Conservation (phyloP, 805 yeast species). For the Wickerhamomyces pijperi region DNA sequence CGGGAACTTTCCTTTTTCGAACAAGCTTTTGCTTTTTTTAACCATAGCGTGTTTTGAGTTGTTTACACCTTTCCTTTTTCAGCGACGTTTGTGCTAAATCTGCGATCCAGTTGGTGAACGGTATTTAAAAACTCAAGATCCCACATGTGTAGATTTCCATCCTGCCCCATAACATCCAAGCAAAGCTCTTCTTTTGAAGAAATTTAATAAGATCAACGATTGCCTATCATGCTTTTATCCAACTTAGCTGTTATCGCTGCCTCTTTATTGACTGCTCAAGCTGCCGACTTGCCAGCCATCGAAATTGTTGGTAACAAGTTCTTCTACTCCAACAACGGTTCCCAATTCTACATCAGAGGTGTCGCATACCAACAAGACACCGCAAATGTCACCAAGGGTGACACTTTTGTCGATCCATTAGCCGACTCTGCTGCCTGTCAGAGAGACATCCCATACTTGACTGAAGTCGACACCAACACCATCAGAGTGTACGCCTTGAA, state of each 20-base stretch:
- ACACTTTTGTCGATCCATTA: constrained; percentile 55
- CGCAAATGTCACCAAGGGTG: constrained; percentile 32
- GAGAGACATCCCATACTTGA: constrained; percentile 66
- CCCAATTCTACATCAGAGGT: constrained; percentile 70
- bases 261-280: constrained; percentile 20
- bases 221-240: constrained; percentile 23
- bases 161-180: no score
- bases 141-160: no score
- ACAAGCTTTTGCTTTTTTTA: neutral
- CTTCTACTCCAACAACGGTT: constrained; percentile 65
- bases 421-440: constrained; percentile 51
- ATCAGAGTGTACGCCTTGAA: constrained; percentile 70
- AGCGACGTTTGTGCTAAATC: neutral
- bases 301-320: constrained; percentile 72
- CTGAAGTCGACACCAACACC: constrained; percentile 52
- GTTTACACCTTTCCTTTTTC: neutral
- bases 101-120: no score
- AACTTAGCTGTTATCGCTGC: constrained; percentile 24
- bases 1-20: neutral
- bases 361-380: constrained; percentile 72
- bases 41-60: neutral
- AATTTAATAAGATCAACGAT: no score
- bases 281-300: constrained; percentile 46
- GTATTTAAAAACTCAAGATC: neutral
- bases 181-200: no score